Evolutionary conservation across 495 filamentous ascomycete genomes (phyloP).

Genomic region (Penicillium odoratum): DNA sequence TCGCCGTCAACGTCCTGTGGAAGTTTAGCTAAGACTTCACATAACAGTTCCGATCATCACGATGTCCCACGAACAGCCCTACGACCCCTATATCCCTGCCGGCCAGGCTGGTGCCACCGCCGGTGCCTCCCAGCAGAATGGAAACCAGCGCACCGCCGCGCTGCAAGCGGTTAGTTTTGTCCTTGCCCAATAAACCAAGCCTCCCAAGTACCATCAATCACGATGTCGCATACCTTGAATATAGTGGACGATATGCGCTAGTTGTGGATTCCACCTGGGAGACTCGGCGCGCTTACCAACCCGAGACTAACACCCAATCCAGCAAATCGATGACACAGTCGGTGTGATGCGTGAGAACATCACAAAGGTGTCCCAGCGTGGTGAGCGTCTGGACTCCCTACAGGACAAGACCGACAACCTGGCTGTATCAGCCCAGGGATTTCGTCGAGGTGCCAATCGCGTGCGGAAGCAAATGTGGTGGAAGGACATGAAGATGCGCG

Average conservation of each 20-base stretch:
- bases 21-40: conserved; percentile 19
- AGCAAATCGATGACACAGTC: conserved; percentile 98
- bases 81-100: conserved; percentile 89
- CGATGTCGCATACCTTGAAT: background rate
- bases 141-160: conserved; percentile 65
- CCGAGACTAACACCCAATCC: conserved; percentile 23
- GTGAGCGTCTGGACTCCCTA: conserved; percentile 82
- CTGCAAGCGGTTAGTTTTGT: conserved; percentile 73
- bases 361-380: conserved; percentile 88
- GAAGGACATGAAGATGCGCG: conserved; percentile 99
- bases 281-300: background rate
- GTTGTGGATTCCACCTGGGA: background rate
- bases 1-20: conserved; percentile 10
- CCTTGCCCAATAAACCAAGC: conserved; percentile 2
- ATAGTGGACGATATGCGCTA: conserved; percentile 4
- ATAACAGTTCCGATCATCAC: conserved; percentile 27
- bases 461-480: conserved; percentile 95
- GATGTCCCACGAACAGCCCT: conserved; percentile 71
- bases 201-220: background rate
- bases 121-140: conserved; percentile 55
- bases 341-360: conserved; percentile 93
- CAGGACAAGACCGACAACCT: conserved; percentile 97
- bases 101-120: conserved; percentile 37
- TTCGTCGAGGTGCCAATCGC: conserved; percentile 91
- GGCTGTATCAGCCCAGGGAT: conserved; percentile 83